Evolutionary conservation across 2,329 filamentous ascomycete genomes (phyloP), one percentile per base, ranked within the genome.

Genomic region (Trichoderma endophyticum): DNA sequence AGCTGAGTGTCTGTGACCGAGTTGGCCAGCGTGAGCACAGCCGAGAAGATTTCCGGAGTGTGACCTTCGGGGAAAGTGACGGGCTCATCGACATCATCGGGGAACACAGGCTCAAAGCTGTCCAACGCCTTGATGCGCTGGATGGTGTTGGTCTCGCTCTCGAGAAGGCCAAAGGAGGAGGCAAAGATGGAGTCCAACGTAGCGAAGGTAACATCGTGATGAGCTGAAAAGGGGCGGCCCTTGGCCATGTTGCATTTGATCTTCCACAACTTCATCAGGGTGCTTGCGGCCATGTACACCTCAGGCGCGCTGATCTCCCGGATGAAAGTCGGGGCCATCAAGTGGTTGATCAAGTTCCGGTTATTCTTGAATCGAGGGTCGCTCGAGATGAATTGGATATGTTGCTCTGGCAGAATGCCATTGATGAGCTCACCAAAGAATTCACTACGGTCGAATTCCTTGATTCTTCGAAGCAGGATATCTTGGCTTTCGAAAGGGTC

Each of bases 401-500:
- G 57, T 21, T 69, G 66, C 54, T 69, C 66, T 61, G 66, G 66
- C 32, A 61, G 18, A 18, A 69, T 61, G 15, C 54, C 66, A 61
- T 59, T 59, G 24, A 59, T 59, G 6, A 69, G 54, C 12, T 59
- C 57, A 12, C 57, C 57, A 26, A 59, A 59, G 32, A 69, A 51
- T n/a, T 61, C 54, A 15, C 66, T 61, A 34, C 66, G 66, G 66
- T 69, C 54, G 28, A 69, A 59, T 24, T 61, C 51, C 18, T 69
- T 69, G n/a, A 59, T 69, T 61, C 66, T 59, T 34, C 66, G 54
- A 69, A 59, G 57, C 54, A 69, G 66, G 54, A 69, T 59, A 51
- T 69, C 66, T 34, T 69, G 66, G 54, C 54, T 61, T 34, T 69
- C 66, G 66, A 59, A 61, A 61, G 57, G 57, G 57, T 69, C 66